These are phyloP conservation scores for Hymenoscyphus fructigenus DNA, from an alignment of 2,329 filamentous ascomycete genomes.

Conservation along the genomic window DNA sequence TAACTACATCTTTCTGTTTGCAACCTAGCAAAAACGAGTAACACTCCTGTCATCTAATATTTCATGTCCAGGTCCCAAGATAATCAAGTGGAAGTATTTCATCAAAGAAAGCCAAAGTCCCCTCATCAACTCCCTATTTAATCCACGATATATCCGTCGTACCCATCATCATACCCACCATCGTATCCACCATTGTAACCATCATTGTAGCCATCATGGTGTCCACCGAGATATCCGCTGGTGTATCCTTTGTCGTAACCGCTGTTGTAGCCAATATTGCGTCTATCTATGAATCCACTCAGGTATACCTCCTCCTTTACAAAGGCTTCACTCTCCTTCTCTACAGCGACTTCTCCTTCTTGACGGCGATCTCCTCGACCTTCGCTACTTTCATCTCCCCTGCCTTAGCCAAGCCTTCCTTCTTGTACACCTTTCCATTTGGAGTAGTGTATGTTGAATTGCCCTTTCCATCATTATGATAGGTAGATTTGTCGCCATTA, in stretches of 20 bases:
- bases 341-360: background rate
- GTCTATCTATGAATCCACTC: background rate
- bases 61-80: too few relatives aligned
- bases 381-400: background rate
- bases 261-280: background rate
- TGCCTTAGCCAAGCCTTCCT: background rate
- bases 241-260: background rate
- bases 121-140: too few relatives aligned
- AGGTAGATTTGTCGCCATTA: background rate
- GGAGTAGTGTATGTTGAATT: background rate
- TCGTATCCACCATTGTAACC: background rate
- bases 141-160: background rate
- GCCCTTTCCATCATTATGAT: background rate
- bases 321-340: too few relatives aligned
- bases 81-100: too few relatives aligned
- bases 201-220: background rate
- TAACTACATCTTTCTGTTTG: too few relatives aligned
- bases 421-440: background rate
- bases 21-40: too few relatives aligned
- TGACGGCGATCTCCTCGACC: background rate
- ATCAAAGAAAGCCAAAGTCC: too few relatives aligned
- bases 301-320: too few relatives aligned
- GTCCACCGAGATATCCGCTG: too few relatives aligned
- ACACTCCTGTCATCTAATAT: too few relatives aligned
- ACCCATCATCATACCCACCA: background rate